Conservation (phyloP, 805 yeast genomes). For the Sporopachydermia lactativora region DNA sequence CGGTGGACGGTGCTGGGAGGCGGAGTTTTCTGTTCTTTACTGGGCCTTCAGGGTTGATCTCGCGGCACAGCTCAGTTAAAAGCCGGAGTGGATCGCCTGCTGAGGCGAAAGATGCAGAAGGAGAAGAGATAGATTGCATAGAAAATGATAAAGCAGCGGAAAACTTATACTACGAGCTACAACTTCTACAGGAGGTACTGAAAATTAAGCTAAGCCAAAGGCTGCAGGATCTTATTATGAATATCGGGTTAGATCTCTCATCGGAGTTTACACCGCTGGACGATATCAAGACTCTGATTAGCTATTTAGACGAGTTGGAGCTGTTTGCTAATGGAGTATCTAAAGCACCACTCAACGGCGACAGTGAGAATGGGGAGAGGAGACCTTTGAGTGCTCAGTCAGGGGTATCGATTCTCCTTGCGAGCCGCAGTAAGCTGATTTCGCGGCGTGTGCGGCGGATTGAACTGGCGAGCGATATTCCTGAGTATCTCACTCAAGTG, state of each 20-base stretch:
- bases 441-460: conserved; percentile 33
- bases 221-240: conserved; percentile 2
- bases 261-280: conserved; percentile 8
- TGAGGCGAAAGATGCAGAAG: background rate
- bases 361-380: background rate
- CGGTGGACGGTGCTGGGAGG: background rate
- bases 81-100: background rate
- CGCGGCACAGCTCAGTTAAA: background rate
- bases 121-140: background rate
- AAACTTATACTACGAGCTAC: conserved; percentile 4
- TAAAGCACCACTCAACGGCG: conserved; percentile 6
- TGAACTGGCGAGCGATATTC: conserved; percentile 40
- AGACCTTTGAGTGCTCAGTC: background rate
- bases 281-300: conserved; percentile 8
- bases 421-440: conserved; percentile 32
- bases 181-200: conserved; percentile 25
- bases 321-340: conserved; percentile 8
- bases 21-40: background rate
- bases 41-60: background rate
- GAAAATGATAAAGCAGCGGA: background rate
- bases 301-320: conserved; percentile 6
- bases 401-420: conserved; percentile 23
- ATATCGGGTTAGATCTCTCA: conserved; percentile 8
- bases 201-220: conserved; percentile 24
- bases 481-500: conserved; percentile 41